phyloP scores from a whole-genome alignment of 2,329 filamentous ascomycete genomes.

The Clathrospora elynae region DNA sequence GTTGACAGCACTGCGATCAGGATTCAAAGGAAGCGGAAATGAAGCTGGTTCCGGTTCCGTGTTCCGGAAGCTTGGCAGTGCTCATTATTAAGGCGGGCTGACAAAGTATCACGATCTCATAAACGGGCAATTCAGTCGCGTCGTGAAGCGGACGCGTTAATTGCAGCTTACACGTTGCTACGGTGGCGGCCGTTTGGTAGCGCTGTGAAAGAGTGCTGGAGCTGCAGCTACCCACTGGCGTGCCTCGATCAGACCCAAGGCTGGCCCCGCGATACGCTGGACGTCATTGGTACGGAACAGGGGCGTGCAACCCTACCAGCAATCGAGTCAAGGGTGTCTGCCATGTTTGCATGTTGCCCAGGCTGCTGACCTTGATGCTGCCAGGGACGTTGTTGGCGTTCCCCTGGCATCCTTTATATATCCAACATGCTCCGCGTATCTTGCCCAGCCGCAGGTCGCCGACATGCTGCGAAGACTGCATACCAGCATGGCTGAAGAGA shows the following conservation, averaged over 20 bases:
- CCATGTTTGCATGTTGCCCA: slow-evolving; percentile 37
- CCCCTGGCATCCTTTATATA: slow-evolving; percentile 24
- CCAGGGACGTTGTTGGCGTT: slow-evolving; percentile 33
- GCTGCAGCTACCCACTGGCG: slow-evolving; percentile 28
- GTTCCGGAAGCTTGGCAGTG: too few species aligned
- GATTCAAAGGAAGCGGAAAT: too few species aligned
- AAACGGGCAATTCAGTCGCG: too few species aligned
- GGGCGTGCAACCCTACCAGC: slow-evolving; percentile 26
- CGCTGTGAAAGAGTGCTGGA: too few species aligned
- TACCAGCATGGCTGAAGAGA: slow-evolving; percentile 26
- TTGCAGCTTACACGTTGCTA: too few species aligned
- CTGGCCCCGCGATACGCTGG: slow-evolving; percentile 25
- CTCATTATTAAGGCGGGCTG: too few species aligned
- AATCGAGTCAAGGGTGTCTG: slow-evolving; percentile 34
- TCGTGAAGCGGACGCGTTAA: too few species aligned
- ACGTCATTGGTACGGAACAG: slow-evolving; percentile 38
- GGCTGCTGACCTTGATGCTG: too few species aligned
- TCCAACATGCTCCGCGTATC: slow-evolving; percentile 29
- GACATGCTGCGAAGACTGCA: slow-evolving; percentile 41
- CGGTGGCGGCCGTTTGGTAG: too few species aligned
- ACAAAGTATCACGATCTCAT: too few species aligned
- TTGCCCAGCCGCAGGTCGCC: slow-evolving; percentile 17
- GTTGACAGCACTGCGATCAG: too few species aligned
- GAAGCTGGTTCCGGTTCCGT: too few species aligned
- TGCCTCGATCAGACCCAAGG: slow-evolving; percentile 22